These are phyloP conservation scores for Penicillium expansum DNA, from an alignment of 2,329 filamentous ascomycete genomes.

Conservation along the genomic window DNA sequence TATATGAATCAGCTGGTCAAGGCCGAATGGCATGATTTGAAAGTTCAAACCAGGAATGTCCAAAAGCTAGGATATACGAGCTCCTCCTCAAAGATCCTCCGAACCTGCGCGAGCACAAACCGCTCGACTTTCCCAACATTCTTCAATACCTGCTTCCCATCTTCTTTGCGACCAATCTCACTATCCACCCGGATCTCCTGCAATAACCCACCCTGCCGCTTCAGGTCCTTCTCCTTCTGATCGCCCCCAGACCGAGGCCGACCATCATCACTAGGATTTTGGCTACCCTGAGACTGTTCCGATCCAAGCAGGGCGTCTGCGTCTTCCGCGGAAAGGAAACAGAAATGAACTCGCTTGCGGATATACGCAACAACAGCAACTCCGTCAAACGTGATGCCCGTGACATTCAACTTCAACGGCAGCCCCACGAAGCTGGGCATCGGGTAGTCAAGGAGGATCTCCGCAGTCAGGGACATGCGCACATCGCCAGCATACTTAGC, in stretches of 20 bases:
- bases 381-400: constrained; percentile 90
- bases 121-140: constrained; percentile 98
- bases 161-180: constrained; percentile 90
- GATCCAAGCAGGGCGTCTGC: constrained; percentile 70
- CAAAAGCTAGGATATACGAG: constrained; percentile 98
- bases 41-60: constrained; percentile 79
- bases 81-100: constrained; percentile 96
- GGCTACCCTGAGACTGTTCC: constrained; percentile 36
- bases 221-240: constrained; percentile 54
- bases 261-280: constrained; percentile 27
- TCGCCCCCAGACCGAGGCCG: constrained; percentile 37
- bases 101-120: constrained; percentile 94
- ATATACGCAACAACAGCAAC: constrained; percentile 91
- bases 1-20: constrained; percentile 4
- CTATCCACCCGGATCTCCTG: constrained; percentile 96
- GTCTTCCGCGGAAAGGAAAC: constrained; percentile 90
- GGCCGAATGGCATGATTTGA: background rate
- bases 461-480: constrained; percentile 82
- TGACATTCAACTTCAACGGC: constrained; percentile 90
- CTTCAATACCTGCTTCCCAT: constrained; percentile 90
- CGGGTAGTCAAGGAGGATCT: constrained; percentile 94
- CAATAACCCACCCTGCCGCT: constrained; percentile 69
- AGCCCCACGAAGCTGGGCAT: constrained; percentile 98
- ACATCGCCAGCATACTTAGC: constrained; percentile 88
- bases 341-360: constrained; percentile 83